Base-by-base conservation (phyloP, 345 rosid species). In the Aegle marmelos region DNA sequence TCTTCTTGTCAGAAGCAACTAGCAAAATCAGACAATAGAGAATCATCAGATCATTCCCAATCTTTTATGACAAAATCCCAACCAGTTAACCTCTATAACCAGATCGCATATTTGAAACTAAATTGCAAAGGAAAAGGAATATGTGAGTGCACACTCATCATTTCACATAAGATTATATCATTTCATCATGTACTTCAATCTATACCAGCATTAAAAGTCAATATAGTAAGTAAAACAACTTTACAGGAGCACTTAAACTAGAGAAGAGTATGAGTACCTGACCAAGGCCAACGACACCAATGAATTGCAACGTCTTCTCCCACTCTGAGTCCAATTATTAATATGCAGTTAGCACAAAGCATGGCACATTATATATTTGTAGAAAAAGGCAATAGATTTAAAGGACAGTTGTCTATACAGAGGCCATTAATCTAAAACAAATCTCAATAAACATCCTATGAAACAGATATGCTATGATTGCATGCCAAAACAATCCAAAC, bases 281-380 rank as follows among this genome's bases (percentile, higher is more conserved):
- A 72, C 88, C 79, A 11, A 95, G 81, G 77, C 99, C 97, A 75
- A 93, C 11, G 64, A 93, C 74, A 79, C 86, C 99, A 79, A 95
- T 87, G 69, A 93, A 69, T 84, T 95, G 99, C 77, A 95, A 80
- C 14, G 96, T 88, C 84, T 81, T 89, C 88, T 95, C 98, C 97
- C 98, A 95, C 80, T 92, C 99, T 95, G 95, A 76, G 77, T 89
- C 9, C 9, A 77, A 50, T 27, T 79, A 66, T 77, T 70, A 30
- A 69, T 3, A 9, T 37, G 76, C 19, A 76, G 76, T 80, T 69
- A 27, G 27, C 36, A 77, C 48, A 50, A 76, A 73, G 63, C 30
- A 69, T 45, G 58, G 19, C 22, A 25, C 56, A 17, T 5, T 53
- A 45, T 45, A 45, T 53, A 69, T 17, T 39, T 39, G 50, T 53